These are phyloP conservation scores for Kwoniella newhampshirensis DNA, from an alignment of 768 basidiomycete genomes.

Conservation along the genomic window DNA sequence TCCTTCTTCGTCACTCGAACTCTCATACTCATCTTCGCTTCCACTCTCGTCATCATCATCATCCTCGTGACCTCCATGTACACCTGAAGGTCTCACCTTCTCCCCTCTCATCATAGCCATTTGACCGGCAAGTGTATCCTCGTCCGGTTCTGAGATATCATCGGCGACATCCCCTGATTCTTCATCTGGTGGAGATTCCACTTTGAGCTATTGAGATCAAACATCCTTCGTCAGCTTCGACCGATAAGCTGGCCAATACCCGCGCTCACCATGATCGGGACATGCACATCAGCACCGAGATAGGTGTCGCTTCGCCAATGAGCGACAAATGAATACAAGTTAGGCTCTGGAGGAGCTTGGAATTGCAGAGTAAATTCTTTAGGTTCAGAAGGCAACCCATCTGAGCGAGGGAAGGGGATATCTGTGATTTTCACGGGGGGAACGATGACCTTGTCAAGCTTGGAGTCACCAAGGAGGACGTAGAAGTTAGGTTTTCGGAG, in stretches of 20 bases:
- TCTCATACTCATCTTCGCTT: slow-evolving; percentile 57
- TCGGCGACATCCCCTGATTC: slow-evolving; percentile 67
- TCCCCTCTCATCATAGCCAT: slow-evolving; percentile 95
- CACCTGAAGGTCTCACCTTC: slow-evolving; percentile 72
- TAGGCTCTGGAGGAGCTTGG: slow-evolving; percentile 83
- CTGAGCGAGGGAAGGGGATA: slow-evolving; percentile 59
- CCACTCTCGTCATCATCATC: slow-evolving; percentile 59
- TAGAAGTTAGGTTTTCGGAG: slow-evolving; percentile 89
- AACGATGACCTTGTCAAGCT: slow-evolving; percentile 77
- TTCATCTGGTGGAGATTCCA: slow-evolving; percentile 67
- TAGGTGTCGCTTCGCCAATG: slow-evolving; percentile 84
- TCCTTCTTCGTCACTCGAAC: slow-evolving; percentile 49
- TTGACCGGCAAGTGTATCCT: slow-evolving; percentile 93
- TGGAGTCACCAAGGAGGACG: slow-evolving; percentile 84
- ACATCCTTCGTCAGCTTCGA: background rate
- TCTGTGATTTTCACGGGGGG: slow-evolving; percentile 80
- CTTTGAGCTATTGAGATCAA: slow-evolving; percentile 64
- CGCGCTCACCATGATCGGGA: slow-evolving; percentile 68
- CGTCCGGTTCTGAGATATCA: slow-evolving; percentile 97
- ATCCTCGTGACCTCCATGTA: slow-evolving; percentile 61
- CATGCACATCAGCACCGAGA: slow-evolving; percentile 72
- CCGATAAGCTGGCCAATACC: background rate
- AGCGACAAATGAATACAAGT: slow-evolving; percentile 84
- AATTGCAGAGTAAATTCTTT: slow-evolving; percentile 79
- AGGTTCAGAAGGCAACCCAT: slow-evolving; percentile 26